These are phyloP conservation scores for Coemansia sp. DNA, from an alignment of 192 early-diverging fungal species.

Conservation along the genomic window DNA sequence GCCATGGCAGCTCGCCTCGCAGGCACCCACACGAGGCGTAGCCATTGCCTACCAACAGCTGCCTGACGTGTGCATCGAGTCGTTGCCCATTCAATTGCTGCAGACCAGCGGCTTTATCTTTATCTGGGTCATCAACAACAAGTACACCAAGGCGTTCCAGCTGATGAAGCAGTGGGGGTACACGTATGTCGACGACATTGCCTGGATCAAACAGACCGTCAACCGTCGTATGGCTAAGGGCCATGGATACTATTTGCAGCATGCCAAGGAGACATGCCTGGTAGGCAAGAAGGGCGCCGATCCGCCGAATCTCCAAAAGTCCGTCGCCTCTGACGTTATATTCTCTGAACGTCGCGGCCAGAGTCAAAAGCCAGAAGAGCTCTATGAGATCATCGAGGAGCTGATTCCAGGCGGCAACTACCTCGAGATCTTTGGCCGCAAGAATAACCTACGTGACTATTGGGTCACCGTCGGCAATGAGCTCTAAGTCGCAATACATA, in stretches of 20 bases:
- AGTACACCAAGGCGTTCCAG: conserved; percentile 94
- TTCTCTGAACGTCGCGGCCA: conserved; percentile 93
- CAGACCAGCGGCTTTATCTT: conserved; percentile 91
- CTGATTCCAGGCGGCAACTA: conserved; percentile 90
- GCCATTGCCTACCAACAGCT: conserved; percentile 96
- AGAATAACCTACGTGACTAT: conserved; percentile 93
- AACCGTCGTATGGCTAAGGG: conserved; percentile 97
- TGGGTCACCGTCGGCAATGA: conserved; percentile 99
- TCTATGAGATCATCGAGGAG: conserved; percentile 95
- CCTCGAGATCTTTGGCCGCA: conserved; percentile 94
- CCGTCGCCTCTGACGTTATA: conserved; percentile 85
- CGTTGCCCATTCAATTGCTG: conserved; percentile 83
- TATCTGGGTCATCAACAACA: conserved; percentile 99
- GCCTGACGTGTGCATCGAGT: conserved; percentile 91
- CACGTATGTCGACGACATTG: conserved; percentile 92
- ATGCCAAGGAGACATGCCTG: conserved; percentile 96
- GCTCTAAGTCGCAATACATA: conserved; percentile 57
- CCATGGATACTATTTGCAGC: conserved; percentile 96
- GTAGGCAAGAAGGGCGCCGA: conserved; percentile 88
- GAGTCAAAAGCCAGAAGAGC: conserved; percentile 94
- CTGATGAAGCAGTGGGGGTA: conserved; percentile 96
- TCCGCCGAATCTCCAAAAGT: conserved; percentile 71
- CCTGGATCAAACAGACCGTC: conserved; percentile 97
- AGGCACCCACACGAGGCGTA: conserved; percentile 88
- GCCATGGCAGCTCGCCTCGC: conserved; percentile 95